These are phyloP conservation scores for Fraxinus greggii DNA, from an alignment of 305 asterid species.

Conservation along the genomic window DNA sequence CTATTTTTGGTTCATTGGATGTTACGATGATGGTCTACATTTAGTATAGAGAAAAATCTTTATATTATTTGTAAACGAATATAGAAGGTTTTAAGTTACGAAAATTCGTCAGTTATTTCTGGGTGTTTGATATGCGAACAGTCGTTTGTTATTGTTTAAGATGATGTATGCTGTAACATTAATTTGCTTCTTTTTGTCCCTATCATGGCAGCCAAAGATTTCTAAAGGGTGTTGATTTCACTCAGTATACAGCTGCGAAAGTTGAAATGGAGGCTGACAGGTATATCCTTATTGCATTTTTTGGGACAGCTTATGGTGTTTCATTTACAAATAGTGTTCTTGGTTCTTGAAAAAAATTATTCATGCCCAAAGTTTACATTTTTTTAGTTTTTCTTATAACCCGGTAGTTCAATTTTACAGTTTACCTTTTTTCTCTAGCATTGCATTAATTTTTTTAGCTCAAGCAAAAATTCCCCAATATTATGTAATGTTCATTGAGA, in stretches of 20 bases:
- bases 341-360: background rate
- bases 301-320: background rate
- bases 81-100: background rate
- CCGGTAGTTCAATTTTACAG: background rate
- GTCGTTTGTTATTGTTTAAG: background rate
- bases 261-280: conserved; percentile 64
- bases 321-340: background rate
- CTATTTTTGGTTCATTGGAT: background rate
- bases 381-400: background rate
- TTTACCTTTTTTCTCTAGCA: background rate
- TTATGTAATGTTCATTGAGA: background rate
- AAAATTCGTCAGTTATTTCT: background rate
- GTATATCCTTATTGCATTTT: conserved; percentile 30
- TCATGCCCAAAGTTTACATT: background rate
- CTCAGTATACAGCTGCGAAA: conserved; percentile 20
- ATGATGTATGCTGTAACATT: background rate
- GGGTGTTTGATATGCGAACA: background rate
- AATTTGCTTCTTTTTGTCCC: conserved; percentile 12
- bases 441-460: background rate
- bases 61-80: background rate
- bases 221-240: conserved; percentile 19
- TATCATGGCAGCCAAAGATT: conserved; percentile 26
- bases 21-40: background rate
- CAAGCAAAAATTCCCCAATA: background rate
- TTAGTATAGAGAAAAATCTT: background rate